phyloP scores from a whole-genome alignment of 768 basidiomycete species.

The Piloderma croceum region DNA sequence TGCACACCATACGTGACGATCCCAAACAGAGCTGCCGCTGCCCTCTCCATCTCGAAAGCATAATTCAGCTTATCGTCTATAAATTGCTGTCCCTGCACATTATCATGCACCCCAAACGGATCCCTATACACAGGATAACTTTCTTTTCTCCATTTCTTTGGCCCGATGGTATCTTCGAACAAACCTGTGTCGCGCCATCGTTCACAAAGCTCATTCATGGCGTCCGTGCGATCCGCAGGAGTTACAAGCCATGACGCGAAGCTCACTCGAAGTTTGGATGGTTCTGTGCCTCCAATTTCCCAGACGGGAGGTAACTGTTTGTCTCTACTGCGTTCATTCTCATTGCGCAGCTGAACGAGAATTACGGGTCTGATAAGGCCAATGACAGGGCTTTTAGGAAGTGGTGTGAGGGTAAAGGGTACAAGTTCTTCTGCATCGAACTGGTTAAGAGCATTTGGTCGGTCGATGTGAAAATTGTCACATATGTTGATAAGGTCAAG shows the following conservation, averaged over 20 bases:
- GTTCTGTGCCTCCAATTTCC: conserved; percentile 32
- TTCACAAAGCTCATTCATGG: conserved; percentile 63
- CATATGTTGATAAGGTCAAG: conserved; percentile 63
- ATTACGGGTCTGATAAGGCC: conserved; percentile 57
- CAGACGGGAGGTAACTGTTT: conserved; percentile 33
- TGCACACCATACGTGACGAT: conserved; percentile 91
- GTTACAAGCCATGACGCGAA: conserved; percentile 50
- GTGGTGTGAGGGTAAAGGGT: conserved; percentile 50
- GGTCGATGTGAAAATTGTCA: conserved; percentile 57
- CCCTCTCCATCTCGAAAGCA: conserved; percentile 85
- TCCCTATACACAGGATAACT: conserved; percentile 71
- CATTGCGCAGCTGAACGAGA: conserved; percentile 46
- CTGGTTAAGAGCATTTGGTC: conserved; percentile 22
- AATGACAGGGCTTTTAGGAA: conserved; percentile 48
- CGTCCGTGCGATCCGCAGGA: conserved; percentile 51
- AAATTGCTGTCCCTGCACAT: conserved; percentile 31
- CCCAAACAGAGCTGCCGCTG: conserved; percentile 86
- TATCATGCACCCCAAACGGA: conserved; percentile 57
- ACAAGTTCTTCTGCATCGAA: conserved; percentile 41
- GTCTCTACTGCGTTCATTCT: conserved; percentile 35
- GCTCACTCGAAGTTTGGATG: conserved; percentile 32
- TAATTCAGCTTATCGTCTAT: conserved; percentile 44
- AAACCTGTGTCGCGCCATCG: conserved; percentile 66
- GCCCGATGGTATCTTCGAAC: conserved; percentile 63
- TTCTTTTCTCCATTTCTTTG: conserved; percentile 81